Evolutionary conservation across 306 rosid species (phyloP), one percentile per base, ranked within the genome.

Genomic region (Lagenaria siceraria): DNA sequence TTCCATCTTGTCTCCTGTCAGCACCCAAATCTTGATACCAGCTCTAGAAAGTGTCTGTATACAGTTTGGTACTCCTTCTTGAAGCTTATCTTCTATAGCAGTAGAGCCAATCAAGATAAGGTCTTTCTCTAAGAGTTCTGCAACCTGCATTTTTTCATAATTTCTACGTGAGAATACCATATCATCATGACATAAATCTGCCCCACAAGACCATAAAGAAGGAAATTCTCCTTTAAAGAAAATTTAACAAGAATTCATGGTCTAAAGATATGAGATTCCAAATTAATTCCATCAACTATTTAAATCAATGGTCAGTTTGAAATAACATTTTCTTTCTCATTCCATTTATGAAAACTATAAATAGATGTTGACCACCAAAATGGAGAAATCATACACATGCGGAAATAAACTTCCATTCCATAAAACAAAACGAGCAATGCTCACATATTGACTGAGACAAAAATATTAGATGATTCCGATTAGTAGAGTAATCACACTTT

Each of bases 1-100:
- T 88, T 95, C 98, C 89, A 95, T 89, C 89, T 95, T 95, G 91
- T 95, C 98, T 71, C 98, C 98, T 7, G 98, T 95, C 42, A 95
- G 90, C 78, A 95, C 87, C 98, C 98, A 95, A 81, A 95, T 86
- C 86, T 95, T 95, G 84, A 95, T 95, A 74, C 98, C 98, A 83
- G 98, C 98, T 84, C 88, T 85, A 66, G 93, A 80, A 71, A 95
- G 96, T 82, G 97, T 95, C 89, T 89, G 96, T 81, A 95, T 90
- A 85, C 98, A 92, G 81, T 82, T 81, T 58, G 98, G 98, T 59
- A 95, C 98, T 74, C 98, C 98, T 87, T 95, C 98, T 88, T 95
- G 98, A 87, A 95, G 98, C 82, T 95, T 95, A 85, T 95, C 98
- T 86, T 95, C 98, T 29, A 95, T 95, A 77, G 98, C 98, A 76